A percentile compares a stretch with the other conserved stretches of the same genome.
Conservation (phyloP, 2,329 filamentous ascomycete species). For the Scytalidium sp. region DNA sequence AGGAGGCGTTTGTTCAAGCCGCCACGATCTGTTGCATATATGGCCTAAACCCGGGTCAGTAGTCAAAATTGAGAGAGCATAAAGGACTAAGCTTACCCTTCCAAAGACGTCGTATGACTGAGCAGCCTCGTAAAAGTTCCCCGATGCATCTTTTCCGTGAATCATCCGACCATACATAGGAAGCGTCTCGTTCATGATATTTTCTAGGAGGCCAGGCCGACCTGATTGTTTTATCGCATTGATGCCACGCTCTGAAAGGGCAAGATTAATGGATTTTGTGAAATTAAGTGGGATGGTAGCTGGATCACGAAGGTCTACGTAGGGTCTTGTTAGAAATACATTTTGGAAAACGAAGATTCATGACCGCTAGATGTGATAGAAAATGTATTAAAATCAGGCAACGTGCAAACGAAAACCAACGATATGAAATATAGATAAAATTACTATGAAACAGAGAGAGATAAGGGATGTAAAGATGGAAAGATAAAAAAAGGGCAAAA, state of each 20-base stretch:
- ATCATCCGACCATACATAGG: constrained; percentile 98
- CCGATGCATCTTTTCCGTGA: constrained; percentile 65
- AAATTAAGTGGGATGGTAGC: constrained; percentile 86
- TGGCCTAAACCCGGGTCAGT: constrained; percentile 52
- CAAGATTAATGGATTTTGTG: constrained; percentile 97
- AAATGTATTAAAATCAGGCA: constrained; percentile 4
- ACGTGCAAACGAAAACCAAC: constrained; percentile 13
- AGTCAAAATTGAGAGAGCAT: not conserved
- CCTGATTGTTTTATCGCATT: constrained; percentile 76
- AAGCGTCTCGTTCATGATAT: constrained; percentile 74
- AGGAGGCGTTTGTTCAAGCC: constrained; percentile 80
- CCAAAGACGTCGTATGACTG: constrained; percentile 91
- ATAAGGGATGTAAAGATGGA: too few species aligned
- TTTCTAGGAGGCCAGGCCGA: constrained; percentile 64
- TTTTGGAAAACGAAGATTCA: not conserved
- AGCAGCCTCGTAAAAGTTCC: constrained; percentile 69
- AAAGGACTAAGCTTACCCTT: constrained; percentile 56
- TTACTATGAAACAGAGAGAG: too few species aligned
- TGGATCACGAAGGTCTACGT: constrained; percentile 80
- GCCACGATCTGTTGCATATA: constrained; percentile 82
- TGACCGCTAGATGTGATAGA: constrained; percentile 1
- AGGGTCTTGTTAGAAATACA: not conserved
- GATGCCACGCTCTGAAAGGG: constrained; percentile 89
- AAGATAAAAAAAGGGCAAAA: too few species aligned
- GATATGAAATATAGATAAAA: constrained; percentile 5